These are phyloP conservation scores for Colletotrichum limetticola DNA, from an alignment of 2,329 filamentous ascomycete genomes.

Conservation along the genomic window DNA sequence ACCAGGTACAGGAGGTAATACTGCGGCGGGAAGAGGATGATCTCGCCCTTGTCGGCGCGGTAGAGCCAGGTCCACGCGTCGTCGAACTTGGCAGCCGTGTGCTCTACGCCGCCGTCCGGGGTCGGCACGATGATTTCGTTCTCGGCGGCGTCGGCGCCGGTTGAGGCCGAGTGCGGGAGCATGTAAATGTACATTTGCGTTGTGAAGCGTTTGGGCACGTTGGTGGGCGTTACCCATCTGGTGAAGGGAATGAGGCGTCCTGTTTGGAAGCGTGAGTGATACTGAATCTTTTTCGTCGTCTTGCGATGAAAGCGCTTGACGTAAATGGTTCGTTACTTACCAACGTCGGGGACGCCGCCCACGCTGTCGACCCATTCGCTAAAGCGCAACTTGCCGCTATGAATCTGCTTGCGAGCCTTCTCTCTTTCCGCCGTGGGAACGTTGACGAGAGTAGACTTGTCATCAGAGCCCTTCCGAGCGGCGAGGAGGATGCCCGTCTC, in stretches of 20 bases:
- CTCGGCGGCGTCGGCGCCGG: constrained; percentile 48
- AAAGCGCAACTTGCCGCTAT: constrained; percentile 74
- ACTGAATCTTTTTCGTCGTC: not conserved
- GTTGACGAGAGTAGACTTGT: constrained; percentile 67
- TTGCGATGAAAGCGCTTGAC: not conserved
- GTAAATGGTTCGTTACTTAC: constrained; percentile 51
- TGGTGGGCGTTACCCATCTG: constrained; percentile 87
- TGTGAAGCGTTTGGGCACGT: constrained; percentile 81
- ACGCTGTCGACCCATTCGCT: constrained; percentile 68
- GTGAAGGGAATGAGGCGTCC: constrained; percentile 84
- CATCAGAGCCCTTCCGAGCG: constrained; percentile 43
- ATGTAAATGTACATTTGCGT: constrained; percentile 98
- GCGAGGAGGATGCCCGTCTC: constrained; percentile 91
- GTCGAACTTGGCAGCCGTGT: constrained; percentile 83
- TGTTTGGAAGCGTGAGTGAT: constrained; percentile 38
- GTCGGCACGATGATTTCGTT: constrained; percentile 71
- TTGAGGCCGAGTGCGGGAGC: constrained; percentile 67
- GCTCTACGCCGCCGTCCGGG: constrained; percentile 74
- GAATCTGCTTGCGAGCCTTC: constrained; percentile 74
- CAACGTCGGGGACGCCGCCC: constrained; percentile 72
- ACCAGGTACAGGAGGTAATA: constrained; percentile 76
- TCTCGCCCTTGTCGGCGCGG: constrained; percentile 69
- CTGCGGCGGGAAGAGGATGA: constrained; percentile 93
- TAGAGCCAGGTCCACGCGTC: constrained; percentile 76
- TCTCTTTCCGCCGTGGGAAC: constrained; percentile 71